Evolutionary conservation across 371 early-diverging fungal genomes (phyloP), one percentile per base, ranked within the genome.

Genomic region (Circinella umbellata): DNA sequence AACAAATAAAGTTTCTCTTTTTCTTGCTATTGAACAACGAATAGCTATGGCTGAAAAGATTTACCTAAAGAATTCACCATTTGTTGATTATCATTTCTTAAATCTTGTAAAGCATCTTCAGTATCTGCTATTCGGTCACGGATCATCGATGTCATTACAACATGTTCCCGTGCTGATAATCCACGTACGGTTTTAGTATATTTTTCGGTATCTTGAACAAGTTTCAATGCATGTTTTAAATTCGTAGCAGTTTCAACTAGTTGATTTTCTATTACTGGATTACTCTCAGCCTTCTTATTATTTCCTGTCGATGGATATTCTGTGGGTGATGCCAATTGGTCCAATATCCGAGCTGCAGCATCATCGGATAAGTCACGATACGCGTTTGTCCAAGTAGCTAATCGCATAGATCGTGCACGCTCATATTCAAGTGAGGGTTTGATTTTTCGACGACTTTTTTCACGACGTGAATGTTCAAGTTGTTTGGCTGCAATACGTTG

Each of bases 401-500:
- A 59, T 10, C 86, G 70, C 10, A 34, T 11, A 5, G 71, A 53
- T 20, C 84, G 78, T 11, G 69, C 75, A 37, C 68, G 68, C 67
- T 84, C 83, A 55, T 79, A 78, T 11, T 66, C 51, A 3, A 80
- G 68, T 1, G 79, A 76, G 10, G 74, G 71, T 8, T 61, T 63
- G 13, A 73, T 68, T 63, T 84, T 89, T 8, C 61, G 46, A 20
- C 82, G 76, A 17, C 68, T 42, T 4, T 65, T 60, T 27, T 73
- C 77, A 0, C 90, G 81, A 57, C 80, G 73, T 1, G 39, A 65
- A 11, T 73, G 67, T 61, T 90, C 89, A 9, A 76, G 63, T 63
- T 64, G 37, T 35, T 90, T 90, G 54, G 87, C 86, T n/a, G 73
- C 67, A 15, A 89, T 66, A 0, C 89, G 78, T 0, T 55, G 47